Conservation (phyloP, 306 rosid species). For the Begonia masoniana region DNA sequence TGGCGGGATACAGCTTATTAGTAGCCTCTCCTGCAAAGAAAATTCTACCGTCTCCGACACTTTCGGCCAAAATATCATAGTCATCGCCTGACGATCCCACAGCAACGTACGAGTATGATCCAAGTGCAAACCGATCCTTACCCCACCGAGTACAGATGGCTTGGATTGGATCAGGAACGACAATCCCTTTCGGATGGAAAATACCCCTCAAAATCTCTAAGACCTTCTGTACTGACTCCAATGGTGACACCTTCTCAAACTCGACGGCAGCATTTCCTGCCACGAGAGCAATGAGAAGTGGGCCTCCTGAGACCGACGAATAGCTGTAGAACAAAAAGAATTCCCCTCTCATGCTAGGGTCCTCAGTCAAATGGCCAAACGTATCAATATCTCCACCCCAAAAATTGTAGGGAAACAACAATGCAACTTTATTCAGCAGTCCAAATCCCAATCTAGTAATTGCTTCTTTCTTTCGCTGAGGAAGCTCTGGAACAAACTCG, state of each 20-base stretch:
- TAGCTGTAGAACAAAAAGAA: slow-evolving; percentile 84
- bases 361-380: slow-evolving; percentile 75
- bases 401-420: slow-evolving; percentile 70
- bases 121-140: slow-evolving; percentile 50
- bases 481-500: slow-evolving; percentile 73
- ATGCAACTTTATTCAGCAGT: slow-evolving; percentile 68
- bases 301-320: slow-evolving; percentile 83
- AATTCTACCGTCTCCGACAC: slow-evolving; percentile 60
- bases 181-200: slow-evolving; percentile 64
- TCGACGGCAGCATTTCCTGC: slow-evolving; percentile 78
- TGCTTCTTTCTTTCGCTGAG: slow-evolving; percentile 72
- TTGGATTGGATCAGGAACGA: slow-evolving; percentile 71
- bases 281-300: slow-evolving; percentile 78
- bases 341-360: slow-evolving; percentile 79
- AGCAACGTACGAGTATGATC: slow-evolving; percentile 83
- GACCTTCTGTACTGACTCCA: slow-evolving; percentile 79
- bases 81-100: slow-evolving; percentile 86
- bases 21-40: slow-evolving; percentile 95
- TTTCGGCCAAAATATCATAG: slow-evolving; percentile 71
- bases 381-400: slow-evolving; percentile 94
- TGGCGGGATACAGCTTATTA: slow-evolving; percentile 78
- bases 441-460: slow-evolving; percentile 80
- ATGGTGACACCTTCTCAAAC: slow-evolving; percentile 84
- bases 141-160: slow-evolving; percentile 88
- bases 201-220: slow-evolving; percentile 51